Evolutionary conservation across 1,284 basidiomycete species (phyloP), one percentile per base, ranked within the genome.

Genomic region (Irpex sp.): DNA sequence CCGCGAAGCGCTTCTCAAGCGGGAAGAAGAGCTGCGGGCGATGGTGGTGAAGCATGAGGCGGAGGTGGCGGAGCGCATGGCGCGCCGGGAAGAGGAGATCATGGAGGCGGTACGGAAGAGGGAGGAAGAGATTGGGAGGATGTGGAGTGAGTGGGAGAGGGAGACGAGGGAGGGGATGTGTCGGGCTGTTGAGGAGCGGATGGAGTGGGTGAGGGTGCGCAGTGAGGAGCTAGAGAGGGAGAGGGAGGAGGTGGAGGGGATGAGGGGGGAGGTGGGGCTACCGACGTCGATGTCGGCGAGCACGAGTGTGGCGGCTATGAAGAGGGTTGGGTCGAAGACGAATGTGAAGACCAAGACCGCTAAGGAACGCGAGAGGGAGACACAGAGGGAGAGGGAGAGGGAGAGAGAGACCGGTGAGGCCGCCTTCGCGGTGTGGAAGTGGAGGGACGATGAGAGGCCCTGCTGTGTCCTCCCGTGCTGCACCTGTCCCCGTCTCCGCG

Each of bases 31-130:
- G 68, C 84, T 93, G 8, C 83, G 84, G 7, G 73, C 75, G 36
- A 82, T 85, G 23, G 87, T 89, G 68, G 72, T 83, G 54, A 78
- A 81, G 66, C 79, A 85, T 9, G 88, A 91, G 66, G 88, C 87
- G 58, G 89, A 91, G 66, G 87, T 91, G 45, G 80, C 87, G 67
- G 78, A 81, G 33, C 86, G 88, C 14, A 87, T 92, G 53, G 77
- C 86, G 58, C 77, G 77, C 58, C 77, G 90, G 12, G 86, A 93
- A 67, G 82, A 83, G 53, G 85, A 88, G 68, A 80, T 93, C 35
- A 83, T 84, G 59, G 84, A 81, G 57, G 75, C 77, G 4, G 74
- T 82, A 28, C 69, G 76, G n/a, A 63, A 65, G 49, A 74, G 80
- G n/a, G 82, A 82, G 70, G 75, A 75, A 51, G 74, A 78, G 58